Base-by-base conservation (phyloP, 768 basidiomycete genomes). In the Calocybe gangraenosa region DNA sequence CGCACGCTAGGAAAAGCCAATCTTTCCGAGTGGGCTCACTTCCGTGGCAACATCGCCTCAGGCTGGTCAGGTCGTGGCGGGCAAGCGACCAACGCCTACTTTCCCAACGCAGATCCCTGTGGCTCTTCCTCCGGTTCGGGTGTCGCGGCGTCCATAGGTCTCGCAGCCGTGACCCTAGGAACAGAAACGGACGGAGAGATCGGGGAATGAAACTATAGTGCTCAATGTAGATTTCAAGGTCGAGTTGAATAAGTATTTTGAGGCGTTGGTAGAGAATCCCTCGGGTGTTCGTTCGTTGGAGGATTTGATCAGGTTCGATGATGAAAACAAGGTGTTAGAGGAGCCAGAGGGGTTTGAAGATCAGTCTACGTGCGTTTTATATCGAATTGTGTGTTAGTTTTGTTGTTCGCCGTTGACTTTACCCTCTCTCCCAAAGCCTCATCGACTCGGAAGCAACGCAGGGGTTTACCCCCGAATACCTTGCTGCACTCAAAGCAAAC, bases 91-190 rank as follows among this genome's bases (percentile, higher is more conserved):
- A 49, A 18, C 22, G 51, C 51, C 1, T 52, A 52, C 17, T 78
- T 66, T 45, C 71, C 74, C 0, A 66, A 67, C 10, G 73, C 66
- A 2, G 74, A 79, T 50, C 76, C 80, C 2, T 78, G 74, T 48
- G 79, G 80, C 1, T 80, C 76, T 1, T 79, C 78, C 0, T 73
- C 78, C 7, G 82, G 82, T 2, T 78, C 78, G n/a, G 81, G 70
- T 3, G 66, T 80, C 21, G 67, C 74, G 19, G 63, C 73, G 2
- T 74, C 75, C 1, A 78, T 78, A 38, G 78, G 78, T 14, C 63
- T 79, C 13, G 59, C 66, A 14, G 62, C 75, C 11, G 74, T 75
- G 1, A 60, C 71, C 0, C 61, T 79, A 1, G 75, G 72, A 8
- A 67, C 74, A 2, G 76, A 79, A 44, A 78, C 77, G 0, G 71